phyloP scores from a whole-genome alignment of 306 rosid genomes.

The Morella rubra region DNA sequence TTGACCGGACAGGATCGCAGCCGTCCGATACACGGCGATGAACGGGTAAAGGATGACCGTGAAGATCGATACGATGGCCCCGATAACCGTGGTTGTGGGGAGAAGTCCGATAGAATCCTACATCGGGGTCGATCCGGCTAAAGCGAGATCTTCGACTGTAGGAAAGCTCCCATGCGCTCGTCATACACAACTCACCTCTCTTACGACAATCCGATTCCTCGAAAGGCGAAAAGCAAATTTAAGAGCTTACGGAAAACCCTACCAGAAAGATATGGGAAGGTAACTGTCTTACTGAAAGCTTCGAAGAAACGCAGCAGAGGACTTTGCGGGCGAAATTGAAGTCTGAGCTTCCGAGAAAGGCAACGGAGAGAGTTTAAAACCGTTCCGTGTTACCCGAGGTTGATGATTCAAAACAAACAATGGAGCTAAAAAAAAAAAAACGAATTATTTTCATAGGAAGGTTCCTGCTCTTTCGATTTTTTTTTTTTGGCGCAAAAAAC shows the following conservation, averaged over 20 bases:
- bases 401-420: not conserved
- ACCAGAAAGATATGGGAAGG: not conserved
- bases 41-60: slow-evolving; percentile 25
- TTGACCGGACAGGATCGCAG: slow-evolving; percentile 49
- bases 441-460: too few relatives aligned
- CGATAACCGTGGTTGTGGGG: not conserved
- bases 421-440: too few relatives aligned
- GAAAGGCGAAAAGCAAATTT: not conserved
- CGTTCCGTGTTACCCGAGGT: not conserved
- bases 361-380: not conserved
- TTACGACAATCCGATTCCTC: not conserved
- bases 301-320: not conserved
- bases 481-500: too few relatives aligned
- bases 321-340: not conserved
- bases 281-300: not conserved
- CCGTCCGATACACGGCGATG: slow-evolving; percentile 44
- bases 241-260: not conserved
- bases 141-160: slow-evolving; percentile 65
- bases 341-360: not conserved
- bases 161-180: slow-evolving; percentile 95
- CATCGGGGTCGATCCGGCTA: slow-evolving; percentile 50
- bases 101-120: slow-evolving; percentile 39
- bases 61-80: slow-evolving; percentile 16
- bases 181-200: slow-evolving; percentile 47
- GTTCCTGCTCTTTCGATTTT: too few relatives aligned